These are phyloP conservation scores for Blastocystis sp. DNA, from an alignment of 352 stramenopile species.

Conservation along the genomic window DNA sequence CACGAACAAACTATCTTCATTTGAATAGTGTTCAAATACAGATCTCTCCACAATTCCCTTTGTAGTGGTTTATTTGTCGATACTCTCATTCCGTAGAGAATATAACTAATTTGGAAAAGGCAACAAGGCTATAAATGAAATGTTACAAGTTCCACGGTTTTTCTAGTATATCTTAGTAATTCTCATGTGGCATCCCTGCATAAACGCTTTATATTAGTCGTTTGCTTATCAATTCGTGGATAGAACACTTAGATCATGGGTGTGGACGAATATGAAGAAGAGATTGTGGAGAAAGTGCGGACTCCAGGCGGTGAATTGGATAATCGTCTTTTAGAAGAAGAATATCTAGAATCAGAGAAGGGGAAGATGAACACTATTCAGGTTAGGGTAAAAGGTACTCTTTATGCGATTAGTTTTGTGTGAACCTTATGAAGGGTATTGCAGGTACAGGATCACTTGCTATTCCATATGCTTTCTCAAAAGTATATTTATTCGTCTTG, in stretches of 20 bases:
- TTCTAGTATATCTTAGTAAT: not conserved
- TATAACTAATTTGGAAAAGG: too few relatives aligned
- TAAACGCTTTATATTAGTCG: not conserved
- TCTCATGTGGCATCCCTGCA: not conserved
- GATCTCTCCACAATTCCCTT: too few relatives aligned
- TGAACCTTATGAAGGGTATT: slow-evolving; percentile 61
- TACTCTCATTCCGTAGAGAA: too few relatives aligned
- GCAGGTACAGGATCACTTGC: slow-evolving; percentile 45
- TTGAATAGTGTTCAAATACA: too few relatives aligned
- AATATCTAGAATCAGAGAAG: slow-evolving; percentile 51
- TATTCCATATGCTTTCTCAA: slow-evolving; percentile 42
- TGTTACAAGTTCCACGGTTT: not conserved
- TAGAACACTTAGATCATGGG: not conserved
- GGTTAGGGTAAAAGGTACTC: not conserved
- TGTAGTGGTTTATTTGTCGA: too few relatives aligned
- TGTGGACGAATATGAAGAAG: not conserved
- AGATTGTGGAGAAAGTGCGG: not conserved
- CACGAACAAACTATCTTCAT: too few relatives aligned
- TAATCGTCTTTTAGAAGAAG: slow-evolving; percentile 42
- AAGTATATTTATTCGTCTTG: not conserved
- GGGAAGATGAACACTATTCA: slow-evolving; percentile 49
- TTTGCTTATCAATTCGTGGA: not conserved
- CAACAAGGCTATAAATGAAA: not conserved
- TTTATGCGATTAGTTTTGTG: slow-evolving; percentile 29
- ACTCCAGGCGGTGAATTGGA: slow-evolving; percentile 49